These are phyloP conservation scores for Candida takata DNA, from an alignment of 805 yeast genomes.

Conservation along the genomic window DNA sequence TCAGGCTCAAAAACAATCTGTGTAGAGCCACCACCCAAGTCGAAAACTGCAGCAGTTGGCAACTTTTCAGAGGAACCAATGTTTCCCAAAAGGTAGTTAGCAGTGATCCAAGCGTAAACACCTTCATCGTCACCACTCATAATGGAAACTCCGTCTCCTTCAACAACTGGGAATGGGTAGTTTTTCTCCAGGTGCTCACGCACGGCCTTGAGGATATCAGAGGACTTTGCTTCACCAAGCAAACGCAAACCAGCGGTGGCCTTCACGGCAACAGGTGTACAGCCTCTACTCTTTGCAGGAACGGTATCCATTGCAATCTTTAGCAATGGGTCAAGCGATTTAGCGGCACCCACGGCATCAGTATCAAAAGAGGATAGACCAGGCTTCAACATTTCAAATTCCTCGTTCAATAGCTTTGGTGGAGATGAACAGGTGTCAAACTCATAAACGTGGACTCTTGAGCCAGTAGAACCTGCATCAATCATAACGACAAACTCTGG, in stretches of 20 bases:
- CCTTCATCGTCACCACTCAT: conserved; percentile 98
- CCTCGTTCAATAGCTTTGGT: conserved; percentile 73
- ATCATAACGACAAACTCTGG: conserved; percentile 83
- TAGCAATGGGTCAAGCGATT: conserved; percentile 78
- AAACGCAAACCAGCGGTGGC: conserved; percentile 96
- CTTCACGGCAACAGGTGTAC: conserved; percentile 93
- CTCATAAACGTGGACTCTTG: conserved; percentile 89
- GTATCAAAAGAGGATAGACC: conserved; percentile 84
- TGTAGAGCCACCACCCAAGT: conserved; percentile 97
- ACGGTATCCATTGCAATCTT: conserved; percentile 68
- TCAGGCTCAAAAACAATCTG: conserved; percentile 97
- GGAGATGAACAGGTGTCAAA: conserved; percentile 84
- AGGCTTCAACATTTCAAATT: conserved; percentile 83
- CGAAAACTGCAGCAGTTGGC: conserved; percentile 96
- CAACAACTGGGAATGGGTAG: conserved; percentile 90
- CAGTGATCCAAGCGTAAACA: conserved; percentile 97
- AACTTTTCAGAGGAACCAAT: conserved; percentile 67
- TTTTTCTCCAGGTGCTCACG: conserved; percentile 65
- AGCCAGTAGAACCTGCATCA: conserved; percentile 98
- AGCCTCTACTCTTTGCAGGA: conserved; percentile 63
- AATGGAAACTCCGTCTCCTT: conserved; percentile 78
- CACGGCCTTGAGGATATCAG: conserved; percentile 69
- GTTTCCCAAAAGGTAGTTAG: conserved; percentile 88
- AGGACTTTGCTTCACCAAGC: conserved; percentile 70
- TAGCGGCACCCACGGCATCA: conserved; percentile 80